Conservation (phyloP, 106 monocot genomes). For the Dendrobium catenatum region DNA sequence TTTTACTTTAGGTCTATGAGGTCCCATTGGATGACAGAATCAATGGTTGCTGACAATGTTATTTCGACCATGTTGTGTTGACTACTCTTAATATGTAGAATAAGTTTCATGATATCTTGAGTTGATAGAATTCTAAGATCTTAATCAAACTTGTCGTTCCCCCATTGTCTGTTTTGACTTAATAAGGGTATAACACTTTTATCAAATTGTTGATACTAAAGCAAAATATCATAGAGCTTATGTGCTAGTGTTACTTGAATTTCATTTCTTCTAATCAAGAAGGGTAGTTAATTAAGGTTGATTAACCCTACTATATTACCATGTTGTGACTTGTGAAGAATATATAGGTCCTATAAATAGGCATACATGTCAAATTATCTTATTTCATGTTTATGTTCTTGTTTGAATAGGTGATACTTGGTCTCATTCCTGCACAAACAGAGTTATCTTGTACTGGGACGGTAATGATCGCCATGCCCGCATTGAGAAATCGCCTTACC, state of each 20-base stretch:
- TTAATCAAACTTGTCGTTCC: background rate
- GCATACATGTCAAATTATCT: no score
- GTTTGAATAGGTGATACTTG: slow-evolving; percentile 76
- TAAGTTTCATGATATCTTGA: background rate
- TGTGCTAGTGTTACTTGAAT: no score
- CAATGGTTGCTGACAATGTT: background rate
- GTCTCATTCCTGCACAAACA: slow-evolving; percentile 93
- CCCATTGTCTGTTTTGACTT: background rate
- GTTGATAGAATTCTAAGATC: background rate
- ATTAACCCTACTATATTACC: no score
- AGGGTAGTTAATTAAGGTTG: no score
- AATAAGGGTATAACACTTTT: no score
- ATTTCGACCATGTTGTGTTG: background rate
- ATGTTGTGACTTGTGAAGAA: no score
- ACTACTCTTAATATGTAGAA: background rate
- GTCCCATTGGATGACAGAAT: background rate
- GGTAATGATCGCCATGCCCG: slow-evolving; percentile 67
- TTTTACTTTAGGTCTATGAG: no score
- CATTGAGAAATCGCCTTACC: slow-evolving; percentile 89
- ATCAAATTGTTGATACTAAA: no score
- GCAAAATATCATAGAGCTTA: no score
- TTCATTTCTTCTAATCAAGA: no score
- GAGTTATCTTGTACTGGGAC: slow-evolving; percentile 85
- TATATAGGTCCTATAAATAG: no score
- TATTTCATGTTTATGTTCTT: background rate